phyloP scores from a whole-genome alignment of 2,329 filamentous ascomycete genomes.

The Arthrinium phaeospermum region DNA sequence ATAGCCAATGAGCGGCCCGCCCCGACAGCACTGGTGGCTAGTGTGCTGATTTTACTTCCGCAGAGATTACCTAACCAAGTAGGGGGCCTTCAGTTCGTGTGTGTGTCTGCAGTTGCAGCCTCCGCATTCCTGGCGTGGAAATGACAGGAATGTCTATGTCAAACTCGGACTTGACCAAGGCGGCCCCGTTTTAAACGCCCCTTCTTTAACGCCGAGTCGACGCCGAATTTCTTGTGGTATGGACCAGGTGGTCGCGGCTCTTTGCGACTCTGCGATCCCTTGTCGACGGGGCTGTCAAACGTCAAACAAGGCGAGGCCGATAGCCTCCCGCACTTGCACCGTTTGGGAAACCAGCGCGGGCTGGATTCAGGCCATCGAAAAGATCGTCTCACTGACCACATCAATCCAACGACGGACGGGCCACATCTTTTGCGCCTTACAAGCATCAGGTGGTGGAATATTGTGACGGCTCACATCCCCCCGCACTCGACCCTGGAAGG shows the following conservation, averaged over 20 bases:
- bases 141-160: neutral
- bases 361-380: neutral
- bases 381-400: neutral
- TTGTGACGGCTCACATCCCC: neutral
- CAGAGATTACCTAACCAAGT: neutral
- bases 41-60: neutral
- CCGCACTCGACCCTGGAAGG: neutral
- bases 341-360: neutral
- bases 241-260: neutral
- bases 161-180: neutral
- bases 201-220: neutral
- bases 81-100: neutral
- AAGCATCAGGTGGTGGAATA: neutral
- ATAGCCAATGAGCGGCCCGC: neutral
- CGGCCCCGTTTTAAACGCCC: neutral
- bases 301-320: neutral
- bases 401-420: neutral
- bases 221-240: neutral
- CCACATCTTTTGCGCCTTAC: neutral
- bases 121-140: neutral
- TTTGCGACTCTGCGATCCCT: neutral
- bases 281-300: neutral
- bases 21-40: neutral
- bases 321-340: neutral
- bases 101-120: too few relatives aligned